Percentiles rank a stretch among this genome's conserved stretches.
These are phyloP conservation scores for Xylaria longipes DNA, from an alignment of 495 filamentous ascomycete genomes.

Conservation along the genomic window DNA sequence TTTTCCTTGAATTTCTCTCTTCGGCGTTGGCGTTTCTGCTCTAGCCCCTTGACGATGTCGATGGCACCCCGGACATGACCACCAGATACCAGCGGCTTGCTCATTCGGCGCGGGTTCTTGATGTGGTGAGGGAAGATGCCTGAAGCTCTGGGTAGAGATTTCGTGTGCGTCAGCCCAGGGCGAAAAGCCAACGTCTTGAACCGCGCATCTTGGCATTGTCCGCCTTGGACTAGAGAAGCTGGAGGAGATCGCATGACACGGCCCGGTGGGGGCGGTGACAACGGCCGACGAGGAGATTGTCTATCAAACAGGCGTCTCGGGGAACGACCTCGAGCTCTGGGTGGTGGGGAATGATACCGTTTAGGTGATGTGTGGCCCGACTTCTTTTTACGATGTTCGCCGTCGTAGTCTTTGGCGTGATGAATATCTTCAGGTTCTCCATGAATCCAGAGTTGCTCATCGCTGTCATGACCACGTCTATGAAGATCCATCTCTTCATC, in stretches of 20 bases:
- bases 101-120: slow-evolving; percentile 41
- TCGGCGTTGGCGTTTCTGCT: slow-evolving; percentile 89
- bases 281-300: slow-evolving; percentile 72
- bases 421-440: slow-evolving; percentile 64
- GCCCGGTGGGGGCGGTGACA: slow-evolving; percentile 63
- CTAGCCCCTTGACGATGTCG: slow-evolving; percentile 95
- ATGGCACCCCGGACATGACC: slow-evolving; percentile 81
- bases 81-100: slow-evolving; percentile 42
- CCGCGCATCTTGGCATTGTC: slow-evolving; percentile 41
- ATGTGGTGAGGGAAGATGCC: slow-evolving; percentile 68
- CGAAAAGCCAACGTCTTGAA: slow-evolving; percentile 69
- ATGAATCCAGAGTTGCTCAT: slow-evolving; percentile 63
- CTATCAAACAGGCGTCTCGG: slow-evolving; percentile 68
- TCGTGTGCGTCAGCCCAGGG: slow-evolving; percentile 69
- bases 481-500: slow-evolving; percentile 72
- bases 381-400: slow-evolving; percentile 47
- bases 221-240: slow-evolving; percentile 48
- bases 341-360: slow-evolving; percentile 54
- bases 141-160: slow-evolving; percentile 77
- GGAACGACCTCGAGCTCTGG: slow-evolving; percentile 53
- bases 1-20: slow-evolving; percentile 78
- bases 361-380: slow-evolving; percentile 45
- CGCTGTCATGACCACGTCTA: slow-evolving; percentile 59
- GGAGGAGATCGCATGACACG: slow-evolving; percentile 50
- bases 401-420: slow-evolving; percentile 44